Evolutionary conservation across 495 filamentous ascomycete genomes (phyloP), one percentile per base, ranked within the genome.

Genomic region (Penicillium egyptiacum): DNA sequence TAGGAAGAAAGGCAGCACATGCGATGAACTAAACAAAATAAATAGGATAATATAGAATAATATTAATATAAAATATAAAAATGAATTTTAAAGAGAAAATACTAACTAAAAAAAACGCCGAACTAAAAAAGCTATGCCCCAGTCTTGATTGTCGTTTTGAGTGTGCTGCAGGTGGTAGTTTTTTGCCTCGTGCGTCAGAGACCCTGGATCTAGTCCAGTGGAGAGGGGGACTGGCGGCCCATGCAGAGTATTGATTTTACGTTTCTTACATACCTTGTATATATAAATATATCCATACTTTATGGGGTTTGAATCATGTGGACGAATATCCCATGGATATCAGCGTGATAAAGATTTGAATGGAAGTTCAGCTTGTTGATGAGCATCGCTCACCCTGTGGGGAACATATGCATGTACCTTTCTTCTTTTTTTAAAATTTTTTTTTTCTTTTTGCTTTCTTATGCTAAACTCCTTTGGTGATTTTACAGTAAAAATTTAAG

Each of bases 161-260:
- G 66, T 31, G 49, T 62, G 61, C 66, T 69, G 66, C 66, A 69
- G 64, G 66, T 67, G 64, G 61, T 69, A n/a, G n/a, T 26, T 7
- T 67, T 67, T 67, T 69, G 66, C 66, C 66, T 67, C 66, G 68
- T 64, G 66, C 67, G 66, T 70, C 62, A 68, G 64, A 66, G 61
- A 70, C 66, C 66, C 66, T 69, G 60, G 57, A 70, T 67, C 59
- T 63, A 64, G 20, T 54, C n/a, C 33, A 1, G 65, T 62, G 58
- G 65, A 61, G 66, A 66, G 58, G 14, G 25, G 59, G 58, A 63
- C 62, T 60, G 57, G 60, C 54, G 66, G 66, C 41, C 66, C 59
- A 67, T 69, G 66, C 66, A 25, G 39, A 52, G 16, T 16, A 54
- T 53, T 43, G 25, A 43, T 25, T 40, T 44, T 44, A 25, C 42